phyloP scores from a whole-genome alignment of 176 grass and related monocot genomes.

The Raddia guianensis region DNA sequence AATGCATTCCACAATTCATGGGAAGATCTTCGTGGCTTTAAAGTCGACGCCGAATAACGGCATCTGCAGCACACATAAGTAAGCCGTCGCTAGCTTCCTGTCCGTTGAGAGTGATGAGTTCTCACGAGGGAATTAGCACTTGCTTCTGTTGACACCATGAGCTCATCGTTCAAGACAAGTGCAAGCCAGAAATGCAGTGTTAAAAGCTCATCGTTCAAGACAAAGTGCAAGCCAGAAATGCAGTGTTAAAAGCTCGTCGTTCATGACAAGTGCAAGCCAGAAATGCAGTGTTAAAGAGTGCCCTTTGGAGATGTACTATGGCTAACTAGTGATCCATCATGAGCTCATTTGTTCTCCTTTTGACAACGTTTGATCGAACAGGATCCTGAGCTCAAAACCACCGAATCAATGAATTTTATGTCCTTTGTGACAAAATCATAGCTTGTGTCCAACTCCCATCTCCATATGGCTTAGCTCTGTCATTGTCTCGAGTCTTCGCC shows the following conservation, averaged over 20 bases:
- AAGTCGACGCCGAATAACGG: not conserved
- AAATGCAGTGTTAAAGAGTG: not conserved
- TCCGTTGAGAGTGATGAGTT: not conserved
- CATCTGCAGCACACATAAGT: constrained; percentile 1
- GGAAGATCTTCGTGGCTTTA: too few species aligned
- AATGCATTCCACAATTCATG: not conserved
- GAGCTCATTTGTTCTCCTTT: not conserved
- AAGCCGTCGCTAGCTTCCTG: not conserved
- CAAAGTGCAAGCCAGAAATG: not conserved
- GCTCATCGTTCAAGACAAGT: not conserved
- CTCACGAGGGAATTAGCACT: not conserved
- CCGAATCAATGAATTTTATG: not conserved
- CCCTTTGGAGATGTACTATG: too few species aligned
- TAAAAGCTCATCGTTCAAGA: not conserved
- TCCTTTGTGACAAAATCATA: not conserved
- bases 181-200: not conserved
- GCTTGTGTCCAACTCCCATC: not conserved
- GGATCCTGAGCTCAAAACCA: constrained; percentile 18
- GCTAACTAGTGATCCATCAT: not conserved
- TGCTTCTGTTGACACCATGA: not conserved
- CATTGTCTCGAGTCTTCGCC: not conserved
- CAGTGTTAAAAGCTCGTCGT: not conserved
- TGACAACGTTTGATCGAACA: not conserved
- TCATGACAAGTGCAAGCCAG: too few species aligned
- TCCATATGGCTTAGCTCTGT: not conserved